A percentile compares a stretch with the other conserved stretches of the same genome.
Conservation (phyloP, 2,329 filamentous ascomycete genomes). For the Ophiosphaerella herpotricha region DNA sequence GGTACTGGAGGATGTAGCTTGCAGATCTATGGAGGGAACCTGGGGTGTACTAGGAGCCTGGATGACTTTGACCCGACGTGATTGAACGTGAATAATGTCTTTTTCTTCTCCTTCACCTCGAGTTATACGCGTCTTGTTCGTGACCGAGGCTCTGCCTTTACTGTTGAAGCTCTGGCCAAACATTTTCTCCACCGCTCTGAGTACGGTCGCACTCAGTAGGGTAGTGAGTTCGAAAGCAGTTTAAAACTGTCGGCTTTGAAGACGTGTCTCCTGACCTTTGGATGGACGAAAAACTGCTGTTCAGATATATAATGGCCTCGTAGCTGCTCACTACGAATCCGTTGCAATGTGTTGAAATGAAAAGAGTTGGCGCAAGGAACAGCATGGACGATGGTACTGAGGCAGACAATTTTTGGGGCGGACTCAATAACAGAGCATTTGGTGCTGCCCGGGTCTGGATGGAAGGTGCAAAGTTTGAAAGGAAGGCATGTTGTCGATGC, state of each 20-base stretch:
- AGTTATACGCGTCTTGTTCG: not conserved
- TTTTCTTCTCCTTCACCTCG: not conserved
- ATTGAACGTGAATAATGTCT: not conserved
- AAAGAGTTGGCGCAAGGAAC: too few relatives aligned
- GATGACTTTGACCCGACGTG: not conserved
- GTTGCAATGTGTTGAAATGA: too few relatives aligned
- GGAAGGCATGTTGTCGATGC: slow-evolving; percentile 11
- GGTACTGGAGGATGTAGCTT: not conserved
- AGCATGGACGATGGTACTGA: too few relatives aligned
- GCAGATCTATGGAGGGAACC: not conserved
- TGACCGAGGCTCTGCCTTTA: not conserved
- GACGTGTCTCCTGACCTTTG: too few relatives aligned
- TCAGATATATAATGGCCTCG: too few relatives aligned
- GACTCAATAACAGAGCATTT: not conserved
- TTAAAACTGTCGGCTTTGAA: too few relatives aligned
- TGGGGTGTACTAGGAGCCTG: not conserved
- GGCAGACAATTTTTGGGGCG: too few relatives aligned
- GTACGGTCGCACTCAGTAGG: not conserved
- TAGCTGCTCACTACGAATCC: too few relatives aligned
- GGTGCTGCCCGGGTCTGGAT: slow-evolving; percentile 9
- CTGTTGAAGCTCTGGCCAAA: too few relatives aligned
- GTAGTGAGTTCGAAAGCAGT: too few relatives aligned
- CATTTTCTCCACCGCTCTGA: not conserved
- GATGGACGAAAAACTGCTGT: too few relatives aligned
- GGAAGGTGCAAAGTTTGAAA: slow-evolving; percentile 16